These are phyloP conservation scores for Cicer chorassanicum DNA, from an alignment of 306 rosid genomes.

Conservation along the genomic window DNA sequence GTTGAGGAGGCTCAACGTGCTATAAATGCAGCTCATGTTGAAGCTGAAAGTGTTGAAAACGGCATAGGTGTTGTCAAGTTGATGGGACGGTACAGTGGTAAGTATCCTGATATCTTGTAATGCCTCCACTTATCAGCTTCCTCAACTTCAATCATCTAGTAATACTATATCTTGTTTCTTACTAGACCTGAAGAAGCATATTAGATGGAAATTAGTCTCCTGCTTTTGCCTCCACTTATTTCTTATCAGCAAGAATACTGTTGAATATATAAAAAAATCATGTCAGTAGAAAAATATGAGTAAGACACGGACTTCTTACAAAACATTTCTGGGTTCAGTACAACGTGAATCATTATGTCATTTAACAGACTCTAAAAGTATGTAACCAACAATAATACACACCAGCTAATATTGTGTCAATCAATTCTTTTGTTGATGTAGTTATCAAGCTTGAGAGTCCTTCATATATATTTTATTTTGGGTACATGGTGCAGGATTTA, in stretches of 20 bases:
- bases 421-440: constrained; percentile 6
- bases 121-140: constrained; percentile 36
- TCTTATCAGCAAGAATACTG: constrained; percentile 2
- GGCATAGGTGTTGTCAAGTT: constrained; percentile 92
- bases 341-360: constrained; percentile 15
- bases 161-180: background rate
- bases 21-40: constrained; percentile 97
- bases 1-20: constrained; percentile 99
- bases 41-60: constrained; percentile 86
- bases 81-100: constrained; percentile 96
- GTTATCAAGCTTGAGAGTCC: constrained; percentile 26
- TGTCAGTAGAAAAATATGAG: background rate
- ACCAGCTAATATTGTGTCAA: background rate
- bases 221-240: background rate
- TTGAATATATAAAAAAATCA: background rate
- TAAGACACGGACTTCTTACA: background rate
- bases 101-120: constrained; percentile 44
- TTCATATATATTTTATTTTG: constrained; percentile 17
- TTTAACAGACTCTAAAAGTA: constrained; percentile 5
- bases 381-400: background rate
- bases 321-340: constrained; percentile 6
- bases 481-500: constrained; percentile 70
- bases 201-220: constrained; percentile 1
- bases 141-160: background rate
- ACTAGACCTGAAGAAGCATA: constrained; percentile 12